A percentile compares a stretch with the other conserved stretches of the same genome.
Conservation (phyloP, 164 flowering plant genomes). For the Chimonanthus praecox region DNA sequence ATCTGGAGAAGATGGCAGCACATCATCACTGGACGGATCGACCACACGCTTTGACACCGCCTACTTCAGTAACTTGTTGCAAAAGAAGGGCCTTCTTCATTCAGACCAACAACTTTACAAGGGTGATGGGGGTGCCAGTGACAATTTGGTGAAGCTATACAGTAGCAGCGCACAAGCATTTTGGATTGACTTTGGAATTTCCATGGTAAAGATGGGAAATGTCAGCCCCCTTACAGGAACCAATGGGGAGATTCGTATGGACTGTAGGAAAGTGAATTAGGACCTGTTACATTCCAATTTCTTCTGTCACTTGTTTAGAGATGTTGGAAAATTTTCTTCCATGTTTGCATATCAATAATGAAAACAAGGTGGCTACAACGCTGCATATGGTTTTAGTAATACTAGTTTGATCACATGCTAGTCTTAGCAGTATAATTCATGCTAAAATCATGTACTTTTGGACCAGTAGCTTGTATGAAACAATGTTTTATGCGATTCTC, state of each 20-base stretch:
- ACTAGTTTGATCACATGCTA: too few species aligned
- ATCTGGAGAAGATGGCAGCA: neutral
- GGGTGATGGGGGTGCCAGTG: neutral
- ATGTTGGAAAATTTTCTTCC: neutral
- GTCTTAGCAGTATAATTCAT: too few species aligned
- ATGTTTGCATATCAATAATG: too few species aligned
- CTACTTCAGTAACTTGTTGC: neutral
- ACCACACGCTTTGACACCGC: neutral
- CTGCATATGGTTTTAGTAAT: too few species aligned
- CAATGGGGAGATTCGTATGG: neutral
- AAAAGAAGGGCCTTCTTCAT: constrained; percentile 1
- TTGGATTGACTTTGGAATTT: neutral
- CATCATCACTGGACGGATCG: neutral
- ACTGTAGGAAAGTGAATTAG: neutral
- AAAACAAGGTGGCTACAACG: too few species aligned
- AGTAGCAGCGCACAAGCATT: neutral
- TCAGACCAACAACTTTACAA: neutral
- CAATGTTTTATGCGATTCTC: too few species aligned
- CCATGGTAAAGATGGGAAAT: constrained; percentile 2
- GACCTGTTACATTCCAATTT: neutral
- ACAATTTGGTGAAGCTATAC: neutral
- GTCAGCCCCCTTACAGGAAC: neutral
- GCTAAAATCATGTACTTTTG: too few species aligned
- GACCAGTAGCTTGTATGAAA: too few species aligned
- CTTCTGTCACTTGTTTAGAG: neutral